Evolutionary conservation across 2,329 filamentous ascomycete species (phyloP).

Genomic region (Aspergillus alliaceus): DNA sequence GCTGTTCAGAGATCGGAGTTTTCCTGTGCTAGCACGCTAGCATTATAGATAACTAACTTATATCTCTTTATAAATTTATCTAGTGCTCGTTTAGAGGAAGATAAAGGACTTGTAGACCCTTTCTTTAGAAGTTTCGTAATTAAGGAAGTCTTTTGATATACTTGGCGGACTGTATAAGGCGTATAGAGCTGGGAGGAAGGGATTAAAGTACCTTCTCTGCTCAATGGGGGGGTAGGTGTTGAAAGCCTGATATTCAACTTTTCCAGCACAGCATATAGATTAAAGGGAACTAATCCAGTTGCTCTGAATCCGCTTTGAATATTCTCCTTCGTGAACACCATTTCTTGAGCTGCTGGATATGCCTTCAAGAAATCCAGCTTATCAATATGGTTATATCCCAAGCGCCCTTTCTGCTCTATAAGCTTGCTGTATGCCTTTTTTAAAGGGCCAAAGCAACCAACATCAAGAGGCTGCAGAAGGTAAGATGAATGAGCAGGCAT

Average conservation of each 20-base stretch:
- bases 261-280: background rate
- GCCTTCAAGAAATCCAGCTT: constrained; percentile 9
- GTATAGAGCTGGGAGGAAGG: no score
- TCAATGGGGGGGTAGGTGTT: background rate
- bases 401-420: background rate
- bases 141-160: background rate
- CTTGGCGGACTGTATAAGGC: background rate
- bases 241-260: background rate
- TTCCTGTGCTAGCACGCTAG: no score
- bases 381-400: constrained; percentile 7
- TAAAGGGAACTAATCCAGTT: background rate
- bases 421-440: constrained; percentile 3
- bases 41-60: no score
- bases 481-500: no score
- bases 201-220: background rate
- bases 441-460: no score
- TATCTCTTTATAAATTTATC: no score
- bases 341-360: background rate
- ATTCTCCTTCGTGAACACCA: background rate
- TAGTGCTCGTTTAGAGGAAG: no score
- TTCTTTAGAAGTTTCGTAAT: background rate
- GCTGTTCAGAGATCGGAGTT: no score
- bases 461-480: no score
- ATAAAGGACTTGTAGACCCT: background rate
- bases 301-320: background rate